Percentiles rank a stretch among this genome's conserved stretches.
Conservation (phyloP, 129 eudicot species). For the Gnaphalium uliginosum region DNA sequence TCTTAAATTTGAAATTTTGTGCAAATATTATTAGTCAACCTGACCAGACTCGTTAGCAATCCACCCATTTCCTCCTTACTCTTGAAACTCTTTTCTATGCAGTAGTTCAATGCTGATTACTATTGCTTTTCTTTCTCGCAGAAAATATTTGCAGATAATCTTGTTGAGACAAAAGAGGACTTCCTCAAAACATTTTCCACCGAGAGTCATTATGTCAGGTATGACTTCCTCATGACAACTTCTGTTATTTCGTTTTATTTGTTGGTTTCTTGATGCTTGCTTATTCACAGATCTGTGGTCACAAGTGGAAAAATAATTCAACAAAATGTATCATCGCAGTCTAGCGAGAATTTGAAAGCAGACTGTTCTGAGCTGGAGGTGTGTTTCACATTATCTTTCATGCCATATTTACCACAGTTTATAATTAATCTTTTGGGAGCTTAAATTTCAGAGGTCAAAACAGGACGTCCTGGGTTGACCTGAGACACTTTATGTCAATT, state of each 20-base stretch:
- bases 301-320: conserved; percentile 58
- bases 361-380: conserved; percentile 60
- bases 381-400: conserved; percentile 1
- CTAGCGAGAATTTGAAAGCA: conserved; percentile 26
- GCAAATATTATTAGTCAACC: not conserved
- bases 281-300: conserved; percentile 55
- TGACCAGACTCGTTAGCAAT: not conserved
- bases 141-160: conserved; percentile 89
- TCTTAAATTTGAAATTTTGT: not conserved
- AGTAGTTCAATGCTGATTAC: conserved; percentile 2
- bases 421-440: not conserved
- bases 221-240: conserved; percentile 14
- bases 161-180: conserved; percentile 80
- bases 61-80: not conserved
- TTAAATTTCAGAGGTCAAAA: not conserved
- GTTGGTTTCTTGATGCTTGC: not conserved
- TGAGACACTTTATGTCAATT: not conserved
- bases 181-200: conserved; percentile 78
- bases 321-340: conserved; percentile 22
- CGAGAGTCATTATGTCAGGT: conserved; percentile 63
- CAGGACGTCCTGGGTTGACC: not conserved
- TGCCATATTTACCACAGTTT: not conserved
- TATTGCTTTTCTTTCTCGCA: conserved; percentile 30
- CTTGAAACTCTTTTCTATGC: conserved; percentile 2
- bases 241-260: not conserved